Conservation (phyloP, 225 moss, liverwort and hornwort species). For the Pseudisothecium myosuroides region DNA sequence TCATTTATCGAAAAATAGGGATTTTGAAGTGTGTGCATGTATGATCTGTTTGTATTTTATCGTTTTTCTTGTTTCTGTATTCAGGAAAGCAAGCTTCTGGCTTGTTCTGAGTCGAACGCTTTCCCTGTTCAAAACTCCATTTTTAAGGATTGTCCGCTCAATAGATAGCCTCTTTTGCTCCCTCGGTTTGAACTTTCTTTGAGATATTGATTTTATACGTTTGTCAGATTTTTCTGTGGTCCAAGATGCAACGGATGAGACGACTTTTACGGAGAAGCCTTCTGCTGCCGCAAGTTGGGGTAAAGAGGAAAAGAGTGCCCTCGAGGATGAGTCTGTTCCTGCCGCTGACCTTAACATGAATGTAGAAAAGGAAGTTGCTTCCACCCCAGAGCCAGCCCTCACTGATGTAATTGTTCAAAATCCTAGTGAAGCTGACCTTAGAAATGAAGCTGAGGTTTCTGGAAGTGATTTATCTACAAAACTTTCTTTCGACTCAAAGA, state of each 20-base stretch:
- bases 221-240: constrained; percentile 61
- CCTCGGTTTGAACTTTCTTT: not conserved
- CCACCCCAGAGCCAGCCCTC: constrained; percentile 7
- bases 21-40: not conserved
- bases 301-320: constrained; percentile 18
- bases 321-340: constrained; percentile 23
- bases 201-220: not conserved
- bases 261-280: constrained; percentile 16
- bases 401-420: constrained; percentile 27
- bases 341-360: constrained; percentile 8
- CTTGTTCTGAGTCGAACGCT: not conserved
- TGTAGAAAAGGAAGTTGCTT: constrained; percentile 19
- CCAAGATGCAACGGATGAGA: constrained; percentile 58
- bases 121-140: not conserved
- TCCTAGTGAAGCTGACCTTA: constrained; percentile 39
- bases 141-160: not conserved
- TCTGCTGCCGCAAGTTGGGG: constrained; percentile 54
- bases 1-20: not conserved
- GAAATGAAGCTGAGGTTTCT: constrained; percentile 43
- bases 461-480: constrained; percentile 26
- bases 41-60: not conserved
- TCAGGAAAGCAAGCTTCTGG: not conserved
- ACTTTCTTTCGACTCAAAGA: constrained; percentile 28
- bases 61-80: not conserved
- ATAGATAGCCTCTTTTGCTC: not conserved